Evolutionary conservation across 371 early-diverging fungal genomes (phyloP).

Genomic region (Rhizomucor miehei): DNA sequence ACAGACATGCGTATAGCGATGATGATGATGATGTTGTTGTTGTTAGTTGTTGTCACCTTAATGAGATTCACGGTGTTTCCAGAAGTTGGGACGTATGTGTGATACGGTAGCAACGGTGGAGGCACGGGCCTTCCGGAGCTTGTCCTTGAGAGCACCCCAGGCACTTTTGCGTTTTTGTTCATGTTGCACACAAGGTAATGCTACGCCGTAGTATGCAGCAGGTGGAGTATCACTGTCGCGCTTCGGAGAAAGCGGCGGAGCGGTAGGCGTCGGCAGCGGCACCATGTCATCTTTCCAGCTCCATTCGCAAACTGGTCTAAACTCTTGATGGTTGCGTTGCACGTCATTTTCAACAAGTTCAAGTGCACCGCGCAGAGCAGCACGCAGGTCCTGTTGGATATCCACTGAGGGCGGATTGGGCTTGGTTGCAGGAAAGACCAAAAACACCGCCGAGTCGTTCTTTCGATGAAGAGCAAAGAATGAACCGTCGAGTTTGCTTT

Average conservation of each 20-base stretch:
- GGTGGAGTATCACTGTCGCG: too few relatives aligned
- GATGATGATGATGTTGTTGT: too few relatives aligned
- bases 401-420: background rate
- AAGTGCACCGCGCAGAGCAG: conserved; percentile 25
- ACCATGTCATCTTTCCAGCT: background rate
- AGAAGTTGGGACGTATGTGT: too few relatives aligned
- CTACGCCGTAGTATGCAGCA: too few relatives aligned
- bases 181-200: too few relatives aligned
- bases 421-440: conserved; percentile 3
- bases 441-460: conserved; percentile 9
- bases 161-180: too few relatives aligned
- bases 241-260: background rate
- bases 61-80: too few relatives aligned
- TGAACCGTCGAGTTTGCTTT: conserved; percentile 1
- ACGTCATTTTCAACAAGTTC: conserved; percentile 23
- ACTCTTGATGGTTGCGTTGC: conserved; percentile 13
- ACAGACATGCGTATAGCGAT: too few relatives aligned
- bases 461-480: conserved; percentile 3
- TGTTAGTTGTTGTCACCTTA: too few relatives aligned
- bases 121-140: too few relatives aligned
- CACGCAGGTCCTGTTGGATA: conserved; percentile 14
- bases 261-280: background rate
- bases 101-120: too few relatives aligned
- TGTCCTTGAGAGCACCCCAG: too few relatives aligned
- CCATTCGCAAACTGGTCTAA: background rate